These are phyloP conservation scores for Leccinum proliferum DNA, from an alignment of 1,284 basidiomycete species.

Conservation along the genomic window DNA sequence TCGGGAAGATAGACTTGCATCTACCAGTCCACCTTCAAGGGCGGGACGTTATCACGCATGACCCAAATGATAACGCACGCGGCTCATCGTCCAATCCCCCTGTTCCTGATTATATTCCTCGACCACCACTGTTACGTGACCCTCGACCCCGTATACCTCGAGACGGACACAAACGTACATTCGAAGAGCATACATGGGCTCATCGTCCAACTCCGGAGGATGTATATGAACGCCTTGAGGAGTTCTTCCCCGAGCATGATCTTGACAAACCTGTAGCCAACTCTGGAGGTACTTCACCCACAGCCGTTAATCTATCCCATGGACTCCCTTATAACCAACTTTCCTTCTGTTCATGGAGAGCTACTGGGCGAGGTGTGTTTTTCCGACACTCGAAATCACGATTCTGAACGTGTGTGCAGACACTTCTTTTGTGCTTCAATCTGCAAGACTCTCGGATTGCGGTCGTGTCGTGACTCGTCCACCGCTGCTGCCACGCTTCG, in stretches of 20 bases:
- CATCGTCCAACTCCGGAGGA: constrained; percentile 91
- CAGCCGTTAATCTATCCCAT: constrained; percentile 51
- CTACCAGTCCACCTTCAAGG: constrained; percentile 4
- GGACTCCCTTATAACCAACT: constrained; percentile 80
- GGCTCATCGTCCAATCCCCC: constrained; percentile 15
- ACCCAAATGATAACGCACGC: constrained; percentile 14
- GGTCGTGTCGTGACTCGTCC: constrained; percentile 75
- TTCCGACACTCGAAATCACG: neutral
- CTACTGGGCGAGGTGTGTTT: constrained; percentile 72
- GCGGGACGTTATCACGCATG: constrained; percentile 17
- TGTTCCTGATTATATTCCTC: constrained; percentile 17
- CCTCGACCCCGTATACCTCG: constrained; percentile 20
- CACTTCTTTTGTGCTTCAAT: constrained; percentile 88
- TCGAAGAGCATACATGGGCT: constrained; percentile 70
- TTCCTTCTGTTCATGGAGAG: constrained; percentile 72
- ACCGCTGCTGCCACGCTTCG: constrained; percentile 96
- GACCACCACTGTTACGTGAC: constrained; percentile 16
- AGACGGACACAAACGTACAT: constrained; percentile 46
- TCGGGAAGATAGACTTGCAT: constrained; percentile 17
- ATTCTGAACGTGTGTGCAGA: constrained; percentile 38
- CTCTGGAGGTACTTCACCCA: constrained; percentile 75
- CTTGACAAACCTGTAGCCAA: constrained; percentile 89
- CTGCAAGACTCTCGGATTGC: constrained; percentile 93
- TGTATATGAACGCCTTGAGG: constrained; percentile 89
- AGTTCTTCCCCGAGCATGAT: constrained; percentile 96